A percentile compares a stretch with the other conserved stretches of the same genome.
Evolutionary conservation across 169 alveolate genomes (phyloP).

Genomic region (Toxoplasma gondii): DNA sequence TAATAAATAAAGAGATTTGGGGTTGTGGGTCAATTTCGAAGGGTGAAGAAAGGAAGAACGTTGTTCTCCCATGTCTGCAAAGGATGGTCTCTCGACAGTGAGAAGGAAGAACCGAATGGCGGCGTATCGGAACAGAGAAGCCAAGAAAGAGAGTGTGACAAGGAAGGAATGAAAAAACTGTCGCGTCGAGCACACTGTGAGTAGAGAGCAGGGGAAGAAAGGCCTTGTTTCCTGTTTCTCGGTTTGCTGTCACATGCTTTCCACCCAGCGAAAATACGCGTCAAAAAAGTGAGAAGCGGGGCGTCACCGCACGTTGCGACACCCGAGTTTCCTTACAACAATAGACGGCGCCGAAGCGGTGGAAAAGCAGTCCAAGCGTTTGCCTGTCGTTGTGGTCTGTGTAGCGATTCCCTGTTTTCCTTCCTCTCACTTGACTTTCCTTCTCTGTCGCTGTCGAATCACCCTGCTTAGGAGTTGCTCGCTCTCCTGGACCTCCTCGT

Average conservation of each 20-base stretch:
- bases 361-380: neutral
- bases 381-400: neutral
- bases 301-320: neutral
- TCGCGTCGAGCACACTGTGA: neutral
- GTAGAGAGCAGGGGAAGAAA: neutral
- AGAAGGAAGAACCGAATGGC: neutral
- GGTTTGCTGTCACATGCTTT: neutral
- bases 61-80: neutral
- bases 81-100: neutral
- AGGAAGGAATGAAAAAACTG: neutral
- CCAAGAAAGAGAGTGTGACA: neutral
- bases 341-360: neutral
- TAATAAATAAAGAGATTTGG: neutral
- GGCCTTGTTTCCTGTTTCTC: neutral
- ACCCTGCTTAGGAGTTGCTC: slow-evolving; percentile 2
- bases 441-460: neutral
- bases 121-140: neutral
- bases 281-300: neutral
- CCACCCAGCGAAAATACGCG: neutral
- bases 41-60: neutral
- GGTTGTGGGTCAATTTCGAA: neutral
- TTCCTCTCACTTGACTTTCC: neutral
- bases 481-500: neutral
- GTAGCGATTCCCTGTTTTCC: neutral
- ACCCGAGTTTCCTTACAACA: neutral